Percentiles rank a stretch among this genome's conserved stretches.
These are phyloP conservation scores for Graphium sp. DNA, from an alignment of 2,329 filamentous ascomycete species.

Conservation along the genomic window DNA sequence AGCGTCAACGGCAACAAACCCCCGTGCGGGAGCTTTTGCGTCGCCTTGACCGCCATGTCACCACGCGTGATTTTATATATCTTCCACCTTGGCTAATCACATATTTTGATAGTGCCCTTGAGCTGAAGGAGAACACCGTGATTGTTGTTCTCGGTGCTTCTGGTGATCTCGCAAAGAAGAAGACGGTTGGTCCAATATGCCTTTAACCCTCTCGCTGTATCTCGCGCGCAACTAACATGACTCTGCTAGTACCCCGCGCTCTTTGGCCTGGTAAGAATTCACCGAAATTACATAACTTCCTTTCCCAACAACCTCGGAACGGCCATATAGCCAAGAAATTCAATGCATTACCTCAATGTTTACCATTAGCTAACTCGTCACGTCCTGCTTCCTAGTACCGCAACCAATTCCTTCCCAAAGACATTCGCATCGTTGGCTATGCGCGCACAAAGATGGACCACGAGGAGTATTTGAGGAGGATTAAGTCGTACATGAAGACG, in stretches of 20 bases:
- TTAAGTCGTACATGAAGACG: constrained; percentile 97
- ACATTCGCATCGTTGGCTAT: constrained; percentile 96
- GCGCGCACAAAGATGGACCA: constrained; percentile 99
- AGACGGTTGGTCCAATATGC: constrained; percentile 52
- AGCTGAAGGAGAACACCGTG: constrained; percentile 97
- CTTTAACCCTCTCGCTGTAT: constrained; percentile 2
- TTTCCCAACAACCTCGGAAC: too few relatives aligned
- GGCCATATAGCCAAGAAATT: too few relatives aligned
- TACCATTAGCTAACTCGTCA: constrained; percentile 4
- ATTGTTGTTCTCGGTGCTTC: constrained; percentile 95
- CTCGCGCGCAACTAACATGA: constrained; percentile 1
- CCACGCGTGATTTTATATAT: neutral
- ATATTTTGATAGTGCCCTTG: constrained; percentile 46
- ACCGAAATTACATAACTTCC: neutral
- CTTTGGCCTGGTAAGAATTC: constrained; percentile 74
- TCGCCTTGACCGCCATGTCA: too few relatives aligned
- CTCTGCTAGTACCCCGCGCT: constrained; percentile 73
- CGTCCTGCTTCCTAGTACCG: constrained; percentile 49
- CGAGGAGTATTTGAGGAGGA: constrained; percentile 81
- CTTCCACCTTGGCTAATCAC: neutral
- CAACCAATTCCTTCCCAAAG: constrained; percentile 96
- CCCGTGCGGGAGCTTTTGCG: too few relatives aligned
- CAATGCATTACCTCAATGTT: too few relatives aligned
- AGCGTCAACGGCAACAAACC: too few relatives aligned
- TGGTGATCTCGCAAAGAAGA: constrained; percentile 98